Base-by-base conservation (phyloP, 2,329 filamentous ascomycete species). In the Daldinia eschscholtzii region DNA sequence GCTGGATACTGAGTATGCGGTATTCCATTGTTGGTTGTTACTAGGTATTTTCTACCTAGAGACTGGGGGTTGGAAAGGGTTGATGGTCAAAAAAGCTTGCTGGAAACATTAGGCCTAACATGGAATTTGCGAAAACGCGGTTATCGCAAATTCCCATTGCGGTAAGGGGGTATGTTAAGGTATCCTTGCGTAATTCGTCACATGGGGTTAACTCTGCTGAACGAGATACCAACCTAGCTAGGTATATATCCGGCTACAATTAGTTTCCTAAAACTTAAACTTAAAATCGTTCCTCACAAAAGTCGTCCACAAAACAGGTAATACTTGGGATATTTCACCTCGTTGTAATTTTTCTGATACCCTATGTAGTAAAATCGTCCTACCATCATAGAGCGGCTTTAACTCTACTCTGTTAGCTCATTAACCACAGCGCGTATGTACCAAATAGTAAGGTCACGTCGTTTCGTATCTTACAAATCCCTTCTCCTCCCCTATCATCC, bases 311-410 rank as follows among this genome's bases (percentile, higher is more conserved):
- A 28, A 39, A 23, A 15, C 15, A 0, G 26, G 35, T 3, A 33
- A 33, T 6, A 39, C n/a, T 12, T 33, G 6, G 18, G 28, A 57
- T 58, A 41, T 64, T 39, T 59, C 61, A 46, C 41, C 28, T 7
- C 20, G 7, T 46, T 64, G 26, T 39, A 61, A 67, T 61, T 61
- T 61, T 50, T 39, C 50, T 65, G 48, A 57, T 42, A 59, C 41
- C 57, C 23, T 23, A 23, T 23, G 2, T 23, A 35, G 23, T 37
- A 10, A 33, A 55, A 20, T 53, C 46, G 48, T 42, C 41, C 57
- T 44, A 41, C 28, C 53, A 41, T 20, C 44, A 28, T 33, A 35
- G 13, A 61, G 61, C 50, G 59, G 57, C n/a, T n/a, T 33, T 12
- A 50, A 6, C 41, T 63, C 55, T 63, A 42, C 26, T 18, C 46